These are phyloP conservation scores for Fusarium redolens DNA, from an alignment of 2,329 filamentous ascomycete genomes.

Conservation along the genomic window DNA sequence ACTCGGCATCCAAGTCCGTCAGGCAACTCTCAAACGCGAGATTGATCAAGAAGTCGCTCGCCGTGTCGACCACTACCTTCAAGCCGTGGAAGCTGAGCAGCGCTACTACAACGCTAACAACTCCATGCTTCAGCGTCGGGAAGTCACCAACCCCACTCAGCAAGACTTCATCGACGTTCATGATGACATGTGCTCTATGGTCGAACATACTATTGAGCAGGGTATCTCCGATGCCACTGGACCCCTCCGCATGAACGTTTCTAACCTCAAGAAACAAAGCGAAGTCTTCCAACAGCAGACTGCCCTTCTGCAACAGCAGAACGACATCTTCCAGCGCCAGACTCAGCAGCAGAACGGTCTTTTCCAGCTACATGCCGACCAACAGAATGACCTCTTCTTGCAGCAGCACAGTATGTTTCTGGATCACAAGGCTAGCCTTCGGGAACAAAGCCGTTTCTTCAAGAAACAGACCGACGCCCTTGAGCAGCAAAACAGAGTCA, in stretches of 20 bases:
- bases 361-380: background rate
- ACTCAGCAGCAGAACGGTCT: background rate
- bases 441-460: constrained; percentile 19
- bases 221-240: constrained; percentile 48
- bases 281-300: constrained; percentile 23
- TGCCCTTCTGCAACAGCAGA: background rate
- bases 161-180: constrained; percentile 13
- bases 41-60: constrained; percentile 38
- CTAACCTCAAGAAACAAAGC: constrained; percentile 41
- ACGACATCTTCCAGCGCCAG: background rate
- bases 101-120: constrained; percentile 29
- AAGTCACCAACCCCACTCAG: background rate
- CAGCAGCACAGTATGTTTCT: background rate
- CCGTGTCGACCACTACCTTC: constrained; percentile 42
- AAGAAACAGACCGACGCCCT: constrained; percentile 22
- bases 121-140: background rate
- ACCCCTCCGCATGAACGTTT: constrained; percentile 46
- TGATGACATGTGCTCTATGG: constrained; percentile 45
- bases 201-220: constrained; percentile 49
- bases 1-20: constrained; percentile 51
- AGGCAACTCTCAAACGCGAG: constrained; percentile 36
- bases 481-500: constrained; percentile 40
- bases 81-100: constrained; percentile 41
- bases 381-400: background rate
- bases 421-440: constrained; percentile 3